phyloP scores from a whole-genome alignment of 805 yeast genomes.

The Wickerhamiella musiphila region DNA sequence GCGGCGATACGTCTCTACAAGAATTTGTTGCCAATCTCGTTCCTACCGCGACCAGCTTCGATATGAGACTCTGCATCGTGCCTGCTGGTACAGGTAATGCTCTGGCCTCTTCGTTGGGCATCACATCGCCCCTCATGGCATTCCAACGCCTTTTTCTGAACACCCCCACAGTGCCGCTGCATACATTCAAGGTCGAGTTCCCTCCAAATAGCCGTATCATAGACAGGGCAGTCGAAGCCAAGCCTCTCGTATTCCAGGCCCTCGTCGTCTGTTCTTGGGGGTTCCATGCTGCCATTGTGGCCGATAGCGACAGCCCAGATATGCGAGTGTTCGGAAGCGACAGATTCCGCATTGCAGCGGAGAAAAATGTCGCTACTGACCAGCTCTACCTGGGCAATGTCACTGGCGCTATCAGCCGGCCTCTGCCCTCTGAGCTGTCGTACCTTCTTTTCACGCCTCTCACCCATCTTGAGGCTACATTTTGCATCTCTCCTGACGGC shows the following conservation, averaged over 20 bases:
- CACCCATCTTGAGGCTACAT: conserved; percentile 39
- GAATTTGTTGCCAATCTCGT: conserved; percentile 48
- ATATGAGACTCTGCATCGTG: conserved; percentile 21
- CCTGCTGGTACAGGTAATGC: conserved; percentile 88
- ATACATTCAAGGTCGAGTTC: conserved; percentile 29
- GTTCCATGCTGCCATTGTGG: conserved; percentile 71
- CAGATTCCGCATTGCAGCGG: conserved; percentile 57
- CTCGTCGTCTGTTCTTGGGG: conserved; percentile 67
- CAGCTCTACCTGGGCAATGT: conserved; percentile 36
- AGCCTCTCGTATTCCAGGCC: conserved; percentile 13
- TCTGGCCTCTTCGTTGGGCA: conserved; percentile 42
- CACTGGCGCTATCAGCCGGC: conserved; percentile 3
- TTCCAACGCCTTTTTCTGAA: conserved; percentile 15
- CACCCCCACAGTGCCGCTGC: conserved; percentile 22
- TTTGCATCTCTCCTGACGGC: conserved; percentile 46
- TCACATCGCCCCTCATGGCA: conserved; percentile 16
- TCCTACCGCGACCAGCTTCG: conserved; percentile 4
- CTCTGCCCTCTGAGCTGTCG: conserved; percentile 24
- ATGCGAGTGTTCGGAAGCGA: conserved; percentile 44
- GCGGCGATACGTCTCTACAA: conserved; percentile 75
- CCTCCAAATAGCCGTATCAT: conserved; percentile 24
- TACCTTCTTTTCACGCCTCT: conserved; percentile 44
- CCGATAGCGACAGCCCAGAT: conserved; percentile 57
- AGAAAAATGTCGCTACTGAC: conserved; percentile 29
- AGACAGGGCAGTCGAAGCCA: conserved; percentile 17